A percentile compares a stretch with the other conserved stretches of the same genome.
phyloP scores from a whole-genome alignment of 257 asterid genomes.

The Leptodermis oblonga region DNA sequence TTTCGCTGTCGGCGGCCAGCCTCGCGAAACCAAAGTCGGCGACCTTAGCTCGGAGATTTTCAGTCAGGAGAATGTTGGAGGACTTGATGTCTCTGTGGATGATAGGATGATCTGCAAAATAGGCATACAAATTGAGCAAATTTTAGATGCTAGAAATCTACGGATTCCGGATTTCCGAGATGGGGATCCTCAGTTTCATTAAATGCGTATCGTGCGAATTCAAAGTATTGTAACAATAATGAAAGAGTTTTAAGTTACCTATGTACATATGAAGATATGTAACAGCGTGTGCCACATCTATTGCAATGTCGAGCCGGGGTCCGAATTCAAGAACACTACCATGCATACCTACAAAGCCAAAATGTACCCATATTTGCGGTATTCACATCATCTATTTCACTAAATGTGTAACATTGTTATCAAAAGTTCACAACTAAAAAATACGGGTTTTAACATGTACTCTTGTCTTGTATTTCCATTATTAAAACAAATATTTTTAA shows the following conservation, averaged over 20 bases:
- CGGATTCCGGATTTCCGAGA: background rate
- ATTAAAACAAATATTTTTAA: too few relatives aligned
- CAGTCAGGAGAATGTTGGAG: conserved; percentile 91
- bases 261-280: conserved; percentile 89
- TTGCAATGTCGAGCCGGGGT: conserved; percentile 73
- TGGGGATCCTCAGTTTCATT: too few relatives aligned
- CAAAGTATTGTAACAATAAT: conserved; percentile 8
- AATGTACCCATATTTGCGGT: background rate
- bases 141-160: background rate
- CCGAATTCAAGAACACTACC: conserved; percentile 68
- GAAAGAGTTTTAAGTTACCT: conserved; percentile 44
- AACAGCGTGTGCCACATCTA: conserved; percentile 94
- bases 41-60: conserved; percentile 83
- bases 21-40: conserved; percentile 97
- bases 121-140: background rate
- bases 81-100: conserved; percentile 98
- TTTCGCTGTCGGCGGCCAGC: conserved; percentile 62
- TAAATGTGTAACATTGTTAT: too few relatives aligned
- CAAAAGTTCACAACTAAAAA: too few relatives aligned
- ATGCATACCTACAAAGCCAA: conserved; percentile 42
- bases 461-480: too few relatives aligned
- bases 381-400: too few relatives aligned
- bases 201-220: too few relatives aligned
- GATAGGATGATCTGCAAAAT: conserved; percentile 82
- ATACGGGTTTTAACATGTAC: too few relatives aligned